phyloP scores from a whole-genome alignment of 305 asterid species.

The Solanum hybrid region DNA sequence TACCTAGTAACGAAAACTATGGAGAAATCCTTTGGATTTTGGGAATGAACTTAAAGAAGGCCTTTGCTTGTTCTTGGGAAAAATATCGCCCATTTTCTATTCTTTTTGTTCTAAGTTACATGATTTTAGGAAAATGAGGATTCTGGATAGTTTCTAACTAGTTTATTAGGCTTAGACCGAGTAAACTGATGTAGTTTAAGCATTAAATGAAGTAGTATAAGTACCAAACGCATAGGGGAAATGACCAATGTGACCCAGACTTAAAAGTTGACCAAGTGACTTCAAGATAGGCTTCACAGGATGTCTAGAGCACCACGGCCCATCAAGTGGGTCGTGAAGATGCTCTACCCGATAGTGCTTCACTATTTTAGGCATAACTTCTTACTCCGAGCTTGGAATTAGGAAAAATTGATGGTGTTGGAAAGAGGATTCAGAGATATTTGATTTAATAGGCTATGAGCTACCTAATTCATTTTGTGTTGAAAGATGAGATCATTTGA shows the following conservation, averaged over 20 bases:
- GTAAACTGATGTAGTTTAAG: not conserved
- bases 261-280: not conserved
- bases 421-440: no score
- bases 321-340: not conserved
- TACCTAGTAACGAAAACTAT: not conserved
- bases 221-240: not conserved
- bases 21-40: not conserved
- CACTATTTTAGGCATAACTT: not conserved
- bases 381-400: not conserved
- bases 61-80: not conserved
- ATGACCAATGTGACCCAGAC: not conserved
- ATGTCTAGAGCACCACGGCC: not conserved
- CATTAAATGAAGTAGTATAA: not conserved
- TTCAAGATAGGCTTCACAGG: not conserved
- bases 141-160: not conserved
- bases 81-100: not conserved
- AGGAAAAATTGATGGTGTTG: not conserved
- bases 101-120: not conserved
- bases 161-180: not conserved
- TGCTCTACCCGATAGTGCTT: not conserved
- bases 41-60: not conserved
- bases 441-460: no score
- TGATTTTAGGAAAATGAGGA: not conserved
- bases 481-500: no score
- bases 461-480: no score